phyloP scores from a whole-genome alignment of 164 flowering plant species.

The Kingdonia uniflora region DNA sequence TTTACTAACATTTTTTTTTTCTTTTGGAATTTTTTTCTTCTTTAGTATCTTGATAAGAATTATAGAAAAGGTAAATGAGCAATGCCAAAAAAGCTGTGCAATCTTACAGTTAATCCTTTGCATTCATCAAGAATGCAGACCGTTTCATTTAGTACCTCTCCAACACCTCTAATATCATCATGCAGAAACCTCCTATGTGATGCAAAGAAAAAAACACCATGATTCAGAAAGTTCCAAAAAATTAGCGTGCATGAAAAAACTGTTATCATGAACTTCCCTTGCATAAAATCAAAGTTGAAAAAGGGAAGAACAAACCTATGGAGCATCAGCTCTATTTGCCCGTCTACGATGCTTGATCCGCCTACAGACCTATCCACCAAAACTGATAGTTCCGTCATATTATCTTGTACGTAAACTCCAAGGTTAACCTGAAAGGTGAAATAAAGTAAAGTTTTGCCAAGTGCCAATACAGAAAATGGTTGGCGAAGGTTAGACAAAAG shows the following conservation, averaged over 20 bases:
- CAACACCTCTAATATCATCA: slow-evolving; percentile 94
- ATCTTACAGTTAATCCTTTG: slow-evolving; percentile 70
- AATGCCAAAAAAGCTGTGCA: neutral
- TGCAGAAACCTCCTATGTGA: slow-evolving; percentile 56
- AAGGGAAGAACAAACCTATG: slow-evolving; percentile 46
- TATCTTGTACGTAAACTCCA: slow-evolving; percentile 70
- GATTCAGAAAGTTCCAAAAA: neutral
- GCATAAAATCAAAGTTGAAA: slow-evolving; percentile 1
- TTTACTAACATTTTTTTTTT: too few relatives aligned
- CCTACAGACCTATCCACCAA: slow-evolving; percentile 88
- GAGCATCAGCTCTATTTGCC: slow-evolving; percentile 90
- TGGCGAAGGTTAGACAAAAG: too few relatives aligned
- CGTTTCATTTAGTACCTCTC: slow-evolving; percentile 75
- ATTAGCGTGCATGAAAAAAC: neutral
- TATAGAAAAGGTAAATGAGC: too few relatives aligned
- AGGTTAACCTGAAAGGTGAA: slow-evolving; percentile 62
- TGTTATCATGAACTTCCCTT: neutral
- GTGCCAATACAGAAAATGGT: neutral
- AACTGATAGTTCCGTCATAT: slow-evolving; percentile 58
- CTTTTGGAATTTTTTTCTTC: too few relatives aligned
- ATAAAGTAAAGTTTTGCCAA: neutral
- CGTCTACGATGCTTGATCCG: slow-evolving; percentile 79
- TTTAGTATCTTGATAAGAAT: too few relatives aligned
- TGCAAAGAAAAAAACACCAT: slow-evolving; percentile 5
- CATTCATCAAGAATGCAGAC: slow-evolving; percentile 53